Conservation (phyloP, 371 early-diverging fungal genomes). For the Mucor sp. region DNA sequence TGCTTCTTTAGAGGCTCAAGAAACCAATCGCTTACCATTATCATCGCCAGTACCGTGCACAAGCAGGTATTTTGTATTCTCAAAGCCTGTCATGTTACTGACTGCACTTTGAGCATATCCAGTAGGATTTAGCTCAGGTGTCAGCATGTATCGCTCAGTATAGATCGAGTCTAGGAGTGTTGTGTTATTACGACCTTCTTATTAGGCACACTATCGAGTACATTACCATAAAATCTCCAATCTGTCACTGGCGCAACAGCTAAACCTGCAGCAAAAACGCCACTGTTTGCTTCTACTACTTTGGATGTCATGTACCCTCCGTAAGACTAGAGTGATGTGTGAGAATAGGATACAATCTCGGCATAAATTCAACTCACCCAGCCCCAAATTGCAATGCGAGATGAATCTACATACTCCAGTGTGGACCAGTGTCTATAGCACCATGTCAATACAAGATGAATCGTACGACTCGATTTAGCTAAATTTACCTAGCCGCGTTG, state of each 20-base stretch:
- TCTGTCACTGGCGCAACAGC: constrained; percentile 96
- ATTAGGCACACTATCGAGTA: neutral
- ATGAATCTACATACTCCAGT: constrained; percentile 75
- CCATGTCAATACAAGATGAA: neutral
- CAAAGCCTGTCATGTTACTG: constrained; percentile 77
- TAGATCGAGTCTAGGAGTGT: constrained; percentile 75
- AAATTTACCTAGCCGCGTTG: constrained; percentile 67
- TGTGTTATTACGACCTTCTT: neutral
- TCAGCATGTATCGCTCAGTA: constrained; percentile 95
- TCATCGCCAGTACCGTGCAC: constrained; percentile 94
- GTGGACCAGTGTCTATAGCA: constrained; percentile 52
- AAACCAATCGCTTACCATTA: constrained; percentile 38
- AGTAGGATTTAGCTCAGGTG: constrained; percentile 70
- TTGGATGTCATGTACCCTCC: constrained; percentile 92
- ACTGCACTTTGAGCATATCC: constrained; percentile 84
- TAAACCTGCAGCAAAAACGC: constrained; percentile 80
- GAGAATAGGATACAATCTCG: too few species aligned
- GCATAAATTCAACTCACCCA: constrained; percentile 56
- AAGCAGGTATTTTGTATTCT: constrained; percentile 71
- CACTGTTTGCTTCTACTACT: constrained; percentile 79
- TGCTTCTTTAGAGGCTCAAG: neutral
- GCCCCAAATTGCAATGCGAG: constrained; percentile 94
- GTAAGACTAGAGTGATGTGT: constrained; percentile 62
- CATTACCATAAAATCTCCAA: constrained; percentile 75
- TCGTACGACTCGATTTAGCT: neutral